These are phyloP conservation scores for Cruciata laevipes DNA, from an alignment of 257 asterid genomes.

Conservation along the genomic window DNA sequence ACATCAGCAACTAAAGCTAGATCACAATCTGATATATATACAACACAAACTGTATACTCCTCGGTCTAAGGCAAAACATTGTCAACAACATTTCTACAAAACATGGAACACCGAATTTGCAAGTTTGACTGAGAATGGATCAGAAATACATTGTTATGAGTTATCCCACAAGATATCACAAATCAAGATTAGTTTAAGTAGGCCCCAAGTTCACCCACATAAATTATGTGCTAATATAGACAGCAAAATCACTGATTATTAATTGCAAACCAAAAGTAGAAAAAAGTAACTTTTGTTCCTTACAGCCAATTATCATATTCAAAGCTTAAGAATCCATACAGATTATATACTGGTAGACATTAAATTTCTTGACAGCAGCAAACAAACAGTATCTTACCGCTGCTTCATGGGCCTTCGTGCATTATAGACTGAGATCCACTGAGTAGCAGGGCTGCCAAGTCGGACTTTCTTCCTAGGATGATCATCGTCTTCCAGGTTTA, in stretches of 20 bases:
- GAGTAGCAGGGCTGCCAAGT: constrained; percentile 94
- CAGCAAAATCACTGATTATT: background rate
- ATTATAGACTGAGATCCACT: constrained; percentile 94
- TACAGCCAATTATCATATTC: background rate
- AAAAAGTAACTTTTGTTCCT: background rate
- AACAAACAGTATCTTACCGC: constrained; percentile 38
- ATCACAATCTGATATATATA: too few relatives aligned
- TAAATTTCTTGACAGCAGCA: background rate
- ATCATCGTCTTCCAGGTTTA: constrained; percentile 92
- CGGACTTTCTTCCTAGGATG: constrained; percentile 98
- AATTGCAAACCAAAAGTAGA: background rate
- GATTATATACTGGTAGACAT: too few relatives aligned
- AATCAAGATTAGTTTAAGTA: background rate
- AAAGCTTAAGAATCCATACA: background rate
- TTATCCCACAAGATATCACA: background rate
- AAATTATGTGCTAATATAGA: background rate
- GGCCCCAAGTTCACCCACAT: background rate
- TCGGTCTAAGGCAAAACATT: too few relatives aligned
- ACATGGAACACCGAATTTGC: background rate
- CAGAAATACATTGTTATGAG: background rate
- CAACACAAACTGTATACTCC: too few relatives aligned
- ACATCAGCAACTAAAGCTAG: background rate
- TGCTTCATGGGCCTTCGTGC: constrained; percentile 98
- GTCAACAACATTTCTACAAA: background rate
- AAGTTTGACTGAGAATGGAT: background rate